Conservation (phyloP, 2,329 filamentous ascomycete genomes). For the Coniochaeta pulveracea region DNA sequence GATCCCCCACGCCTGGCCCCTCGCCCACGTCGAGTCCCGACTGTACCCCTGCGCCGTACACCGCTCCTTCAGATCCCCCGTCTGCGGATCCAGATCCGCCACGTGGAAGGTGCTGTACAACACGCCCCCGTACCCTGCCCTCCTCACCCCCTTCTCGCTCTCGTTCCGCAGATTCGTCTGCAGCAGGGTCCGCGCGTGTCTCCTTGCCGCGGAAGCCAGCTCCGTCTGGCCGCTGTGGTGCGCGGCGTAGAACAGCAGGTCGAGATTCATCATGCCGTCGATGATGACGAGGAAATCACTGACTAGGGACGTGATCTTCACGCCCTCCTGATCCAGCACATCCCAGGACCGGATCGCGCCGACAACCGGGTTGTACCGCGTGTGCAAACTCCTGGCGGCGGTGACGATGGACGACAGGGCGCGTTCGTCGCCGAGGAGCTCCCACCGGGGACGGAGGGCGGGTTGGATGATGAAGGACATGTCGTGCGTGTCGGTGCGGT, state of each 20-base stretch:
- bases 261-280: constrained; percentile 29
- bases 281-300: constrained; percentile 28
- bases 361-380: constrained; percentile 27
- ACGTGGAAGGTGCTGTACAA: constrained; percentile 32
- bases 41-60: constrained; percentile 36
- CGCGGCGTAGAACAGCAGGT: constrained; percentile 24
- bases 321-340: constrained; percentile 17
- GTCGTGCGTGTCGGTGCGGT: constrained; percentile 38
- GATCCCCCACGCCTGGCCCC: constrained; percentile 40
- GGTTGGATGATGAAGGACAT: constrained; percentile 43
- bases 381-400: constrained; percentile 30
- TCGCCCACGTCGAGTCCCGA: constrained; percentile 35
- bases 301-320: constrained; percentile 17
- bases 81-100: constrained; percentile 32
- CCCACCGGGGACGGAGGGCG: constrained; percentile 34
- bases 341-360: constrained; percentile 40
- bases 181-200: constrained; percentile 28
- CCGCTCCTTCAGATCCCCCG: constrained; percentile 28
- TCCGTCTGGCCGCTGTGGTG: constrained; percentile 16
- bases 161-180: constrained; percentile 28
- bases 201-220: constrained; percentile 18
- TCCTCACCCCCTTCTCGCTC: constrained; percentile 7
- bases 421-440: constrained; percentile 25
- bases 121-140: constrained; percentile 3
- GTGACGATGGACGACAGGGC: constrained; percentile 28